These are phyloP conservation scores for Pisolithus marmoratus DNA, from an alignment of 768 basidiomycete genomes.

Conservation along the genomic window DNA sequence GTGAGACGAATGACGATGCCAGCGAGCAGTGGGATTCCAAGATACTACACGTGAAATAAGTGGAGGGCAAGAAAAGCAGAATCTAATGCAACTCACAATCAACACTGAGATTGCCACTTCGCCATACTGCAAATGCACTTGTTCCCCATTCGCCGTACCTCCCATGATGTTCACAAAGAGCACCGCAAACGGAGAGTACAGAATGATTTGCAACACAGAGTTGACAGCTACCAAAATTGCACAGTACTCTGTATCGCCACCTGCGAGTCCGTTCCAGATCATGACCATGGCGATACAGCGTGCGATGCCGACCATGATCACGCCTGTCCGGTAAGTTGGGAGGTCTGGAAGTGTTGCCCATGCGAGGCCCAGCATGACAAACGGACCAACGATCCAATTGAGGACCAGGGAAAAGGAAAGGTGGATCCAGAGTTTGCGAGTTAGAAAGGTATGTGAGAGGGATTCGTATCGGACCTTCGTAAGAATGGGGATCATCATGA, in stretches of 20 bases:
- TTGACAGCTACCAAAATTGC: constrained; percentile 80
- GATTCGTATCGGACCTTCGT: constrained; percentile 74
- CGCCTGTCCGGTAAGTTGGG: constrained; percentile 67
- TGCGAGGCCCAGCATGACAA: constrained; percentile 79
- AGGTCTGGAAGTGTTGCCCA: constrained; percentile 84
- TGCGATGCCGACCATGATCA: constrained; percentile 67
- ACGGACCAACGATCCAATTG: constrained; percentile 79
- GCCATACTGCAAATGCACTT: constrained; percentile 49
- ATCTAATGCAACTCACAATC: constrained; percentile 43
- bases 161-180: constrained; percentile 72
- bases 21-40: constrained; percentile 74
- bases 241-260: constrained; percentile 66
- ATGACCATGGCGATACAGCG: constrained; percentile 57
- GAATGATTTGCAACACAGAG: constrained; percentile 68
- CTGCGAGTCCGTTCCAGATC: constrained; percentile 75
- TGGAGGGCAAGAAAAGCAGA: not conserved
- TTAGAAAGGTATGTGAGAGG: constrained; percentile 51
- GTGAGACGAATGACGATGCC: constrained; percentile 65
- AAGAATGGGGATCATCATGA: constrained; percentile 87
- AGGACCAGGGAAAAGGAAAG: constrained; percentile 60
- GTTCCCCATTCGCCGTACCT: constrained; percentile 25
- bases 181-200: constrained; percentile 63
- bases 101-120: constrained; percentile 61
- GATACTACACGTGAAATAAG: constrained; percentile 42
- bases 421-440: constrained; percentile 57